phyloP scores from a whole-genome alignment of 1,284 basidiomycete species.

The Puccinia triticina region DNA sequence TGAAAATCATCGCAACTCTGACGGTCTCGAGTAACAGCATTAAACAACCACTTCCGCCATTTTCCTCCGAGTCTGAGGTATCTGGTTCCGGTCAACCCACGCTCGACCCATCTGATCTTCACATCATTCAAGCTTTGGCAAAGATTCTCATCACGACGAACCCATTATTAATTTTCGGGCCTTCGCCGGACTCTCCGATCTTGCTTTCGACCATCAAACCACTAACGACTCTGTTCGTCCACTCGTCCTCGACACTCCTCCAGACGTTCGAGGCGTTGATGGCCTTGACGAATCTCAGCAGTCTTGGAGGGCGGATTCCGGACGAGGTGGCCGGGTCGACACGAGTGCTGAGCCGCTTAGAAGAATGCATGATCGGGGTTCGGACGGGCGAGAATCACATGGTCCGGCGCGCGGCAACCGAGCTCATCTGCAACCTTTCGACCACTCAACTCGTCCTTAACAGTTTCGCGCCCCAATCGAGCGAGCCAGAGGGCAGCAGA shows the following conservation, averaged over 20 bases:
- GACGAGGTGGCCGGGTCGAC: conserved; percentile 67
- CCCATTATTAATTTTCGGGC: conserved; percentile 84
- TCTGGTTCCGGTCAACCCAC: conserved; percentile 20
- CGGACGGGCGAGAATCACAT: conserved; percentile 71
- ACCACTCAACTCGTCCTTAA: conserved; percentile 74
- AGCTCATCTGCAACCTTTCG: conserved; percentile 91
- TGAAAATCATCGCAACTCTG: conserved; percentile 65
- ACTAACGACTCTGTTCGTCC: conserved; percentile 71
- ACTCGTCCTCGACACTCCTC: conserved; percentile 71
- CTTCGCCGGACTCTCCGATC: conserved; percentile 68
- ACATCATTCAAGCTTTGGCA: conserved; percentile 82
- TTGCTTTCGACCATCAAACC: conserved; percentile 80
- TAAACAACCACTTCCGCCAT: conserved; percentile 1
- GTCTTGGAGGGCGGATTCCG: conserved; percentile 71
- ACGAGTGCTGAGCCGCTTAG: conserved; percentile 71
- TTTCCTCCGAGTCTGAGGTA: neutral
- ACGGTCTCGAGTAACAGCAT: neutral
- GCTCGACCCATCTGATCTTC: conserved; percentile 64
- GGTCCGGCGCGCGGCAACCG: conserved; percentile 80
- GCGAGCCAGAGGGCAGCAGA: conserved; percentile 55
- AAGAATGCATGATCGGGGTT: conserved; percentile 72
- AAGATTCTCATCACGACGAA: conserved; percentile 90
- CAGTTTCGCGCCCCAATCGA: conserved; percentile 65
- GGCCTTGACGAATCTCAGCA: conserved; percentile 92
- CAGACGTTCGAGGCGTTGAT: conserved; percentile 90